Evolutionary conservation across 2,329 filamentous ascomycete species (phyloP), one percentile per base, ranked within the genome.

Genomic region (Nigrospora oryzae): DNA sequence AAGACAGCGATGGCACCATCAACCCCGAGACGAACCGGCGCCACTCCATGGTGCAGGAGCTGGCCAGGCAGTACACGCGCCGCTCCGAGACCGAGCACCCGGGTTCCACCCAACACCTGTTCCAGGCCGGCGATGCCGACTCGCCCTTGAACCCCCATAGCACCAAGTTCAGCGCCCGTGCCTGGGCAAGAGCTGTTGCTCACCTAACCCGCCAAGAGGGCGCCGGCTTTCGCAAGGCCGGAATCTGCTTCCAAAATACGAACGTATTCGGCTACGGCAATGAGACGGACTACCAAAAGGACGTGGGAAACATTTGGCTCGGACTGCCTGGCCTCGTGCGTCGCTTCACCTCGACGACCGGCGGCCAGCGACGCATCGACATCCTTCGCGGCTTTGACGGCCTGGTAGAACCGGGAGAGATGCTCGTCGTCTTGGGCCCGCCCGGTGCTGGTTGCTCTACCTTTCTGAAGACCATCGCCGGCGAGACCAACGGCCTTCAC

Each of bases 271-370:
- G 83, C 36, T 86, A 74, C 53, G 83, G 83, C 39, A 74, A 73
- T 36, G 69, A 77, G 1, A 85, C 82, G 1, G 83, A 87, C 59
- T 87, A 83, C 62, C 84, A 88, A 57, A 82, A 81, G 63, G 74
- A 82, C 51, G 78, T 84, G 28, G 67, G 64, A 50, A 84, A 84
- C 52, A 66, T 83, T 45, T 79, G 75, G 67, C 61, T 84, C 4
- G 23, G 23, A 4, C 23, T 28, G 23, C 23, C 23, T 28, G 23
- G 23, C 7, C 23, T 28, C 10, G 5, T 28, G 23, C 23, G 23
- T 28, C 23, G 23, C 23, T 10, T 28, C 23, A 28, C 23, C 23
- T 28, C 23, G 23, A 4, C 23, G 23, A 28, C 23, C 5, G 23
- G 23, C 23, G 31, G 32, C 15, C 33, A 14, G 16, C 28, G 32